These are phyloP conservation scores for Pichia insulana DNA, from an alignment of 805 yeast species.

Conservation along the genomic window DNA sequence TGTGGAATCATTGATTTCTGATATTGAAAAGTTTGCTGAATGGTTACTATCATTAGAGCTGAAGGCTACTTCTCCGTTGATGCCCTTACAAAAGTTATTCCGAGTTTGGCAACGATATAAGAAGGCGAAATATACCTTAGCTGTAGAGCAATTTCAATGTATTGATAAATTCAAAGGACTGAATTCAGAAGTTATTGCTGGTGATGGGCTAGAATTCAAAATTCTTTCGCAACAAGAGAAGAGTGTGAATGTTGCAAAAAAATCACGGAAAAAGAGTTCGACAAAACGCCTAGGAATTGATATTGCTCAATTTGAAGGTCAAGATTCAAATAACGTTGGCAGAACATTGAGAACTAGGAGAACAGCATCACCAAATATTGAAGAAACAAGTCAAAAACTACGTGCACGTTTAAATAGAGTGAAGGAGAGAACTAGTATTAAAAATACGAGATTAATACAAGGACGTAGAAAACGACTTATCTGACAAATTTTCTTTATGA, in stretches of 20 bases:
- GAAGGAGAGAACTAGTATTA: slow-evolving; percentile 6
- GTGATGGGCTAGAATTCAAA: not conserved
- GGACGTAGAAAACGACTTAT: not conserved
- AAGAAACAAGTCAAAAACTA: not conserved
- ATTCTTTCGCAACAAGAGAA: not conserved
- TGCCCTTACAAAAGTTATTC: slow-evolving; percentile 4
- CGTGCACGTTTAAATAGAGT: slow-evolving; percentile 6
- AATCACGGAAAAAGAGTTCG: not conserved
- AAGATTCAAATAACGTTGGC: not conserved
- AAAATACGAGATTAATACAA: slow-evolving; percentile 2
- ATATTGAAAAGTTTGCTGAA: slow-evolving; percentile 24
- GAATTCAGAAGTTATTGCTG: not conserved
- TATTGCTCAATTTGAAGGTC: not conserved
- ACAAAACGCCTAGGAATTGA: slow-evolving; percentile 7
- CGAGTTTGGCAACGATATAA: slow-evolving; percentile 8
- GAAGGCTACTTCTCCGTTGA: not conserved
- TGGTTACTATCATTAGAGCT: slow-evolving; percentile 9
- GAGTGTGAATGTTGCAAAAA: not conserved
- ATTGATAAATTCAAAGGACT: not conserved
- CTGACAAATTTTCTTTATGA: not conserved
- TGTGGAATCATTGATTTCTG: slow-evolving; percentile 23
- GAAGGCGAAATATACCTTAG: slow-evolving; percentile 4
- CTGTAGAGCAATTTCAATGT: slow-evolving; percentile 1
- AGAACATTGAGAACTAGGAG: not conserved
- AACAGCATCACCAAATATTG: not conserved